These are phyloP conservation scores for Psilocybe cyanescens DNA, from an alignment of 768 basidiomycete species.

Conservation along the genomic window DNA sequence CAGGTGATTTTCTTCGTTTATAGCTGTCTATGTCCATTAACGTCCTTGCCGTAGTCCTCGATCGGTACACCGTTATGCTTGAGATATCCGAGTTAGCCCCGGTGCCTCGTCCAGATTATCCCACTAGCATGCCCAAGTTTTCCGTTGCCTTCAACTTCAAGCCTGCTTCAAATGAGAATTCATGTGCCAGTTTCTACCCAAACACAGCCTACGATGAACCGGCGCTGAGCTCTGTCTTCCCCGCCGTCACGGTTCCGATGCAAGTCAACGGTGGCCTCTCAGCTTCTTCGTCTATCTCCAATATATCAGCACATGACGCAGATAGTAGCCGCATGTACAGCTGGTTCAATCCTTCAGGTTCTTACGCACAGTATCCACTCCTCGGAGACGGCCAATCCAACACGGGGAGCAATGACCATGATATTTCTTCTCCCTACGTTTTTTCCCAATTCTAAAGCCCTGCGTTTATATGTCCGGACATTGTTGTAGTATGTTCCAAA, in stretches of 20 bases:
- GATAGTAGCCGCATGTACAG: background rate
- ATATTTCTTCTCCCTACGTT: background rate
- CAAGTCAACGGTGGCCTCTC: background rate
- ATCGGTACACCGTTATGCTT: conserved; percentile 22
- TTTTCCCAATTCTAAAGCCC: background rate
- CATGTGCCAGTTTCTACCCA: background rate
- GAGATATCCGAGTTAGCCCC: conserved; percentile 18
- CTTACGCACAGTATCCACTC: background rate
- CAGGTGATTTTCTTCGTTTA: conserved; percentile 8
- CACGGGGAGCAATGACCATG: background rate
- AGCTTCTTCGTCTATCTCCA: background rate
- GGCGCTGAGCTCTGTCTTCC: background rate
- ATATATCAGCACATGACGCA: background rate
- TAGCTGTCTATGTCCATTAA: background rate
- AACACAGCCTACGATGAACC: background rate
- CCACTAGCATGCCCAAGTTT: conserved; percentile 9
- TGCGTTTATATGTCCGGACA: background rate
- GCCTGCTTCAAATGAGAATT: background rate
- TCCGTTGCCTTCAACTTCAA: conserved; percentile 24
- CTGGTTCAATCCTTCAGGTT: background rate
- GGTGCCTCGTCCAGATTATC: background rate
- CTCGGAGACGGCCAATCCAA: background rate
- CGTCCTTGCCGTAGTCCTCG: conserved; percentile 7
- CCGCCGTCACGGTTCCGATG: background rate
- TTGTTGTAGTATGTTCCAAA: background rate